phyloP scores from a whole-genome alignment of 768 basidiomycete species.

The Melanogaster broomeanus region DNA sequence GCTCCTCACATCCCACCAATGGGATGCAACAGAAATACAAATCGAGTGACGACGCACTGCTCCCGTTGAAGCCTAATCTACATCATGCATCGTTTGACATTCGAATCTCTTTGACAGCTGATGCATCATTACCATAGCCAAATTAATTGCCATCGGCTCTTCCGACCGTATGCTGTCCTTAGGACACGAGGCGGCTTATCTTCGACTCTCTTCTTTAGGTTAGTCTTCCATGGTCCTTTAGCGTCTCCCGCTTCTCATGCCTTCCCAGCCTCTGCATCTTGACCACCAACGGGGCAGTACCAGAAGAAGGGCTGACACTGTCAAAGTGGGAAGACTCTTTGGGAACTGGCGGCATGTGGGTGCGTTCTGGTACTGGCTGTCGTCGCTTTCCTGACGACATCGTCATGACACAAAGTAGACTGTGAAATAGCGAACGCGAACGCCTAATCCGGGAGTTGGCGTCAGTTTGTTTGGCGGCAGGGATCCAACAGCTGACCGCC shows the following conservation, averaged over 20 bases:
- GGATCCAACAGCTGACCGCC: slow-evolving; percentile 42
- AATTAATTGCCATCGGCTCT: slow-evolving; percentile 41
- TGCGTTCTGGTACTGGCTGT: slow-evolving; percentile 24
- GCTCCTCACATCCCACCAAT: neutral
- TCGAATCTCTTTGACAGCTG: neutral
- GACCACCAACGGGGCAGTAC: slow-evolving; percentile 48
- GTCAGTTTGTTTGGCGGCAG: slow-evolving; percentile 44
- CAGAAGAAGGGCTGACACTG: slow-evolving; percentile 25
- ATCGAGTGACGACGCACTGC: slow-evolving; percentile 7
- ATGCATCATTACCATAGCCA: slow-evolving; percentile 21
- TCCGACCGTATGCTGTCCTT: slow-evolving; percentile 76
- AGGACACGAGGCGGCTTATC: slow-evolving; percentile 74
- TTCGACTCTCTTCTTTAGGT: slow-evolving; percentile 37
- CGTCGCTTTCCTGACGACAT: slow-evolving; percentile 49
- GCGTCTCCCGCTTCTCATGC: slow-evolving; percentile 27
- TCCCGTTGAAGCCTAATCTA: slow-evolving; percentile 1
- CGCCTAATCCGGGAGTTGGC: slow-evolving; percentile 39
- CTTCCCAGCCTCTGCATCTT: slow-evolving; percentile 30
- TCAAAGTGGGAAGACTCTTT: slow-evolving; percentile 19
- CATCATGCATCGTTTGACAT: slow-evolving; percentile 7
- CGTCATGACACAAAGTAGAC: slow-evolving; percentile 70
- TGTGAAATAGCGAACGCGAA: too few relatives aligned
- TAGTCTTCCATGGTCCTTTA: slow-evolving; percentile 21
- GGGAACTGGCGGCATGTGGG: slow-evolving; percentile 37
- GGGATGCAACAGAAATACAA: slow-evolving; percentile 6